These are phyloP conservation scores for Decorospora gaudefroyi DNA, from an alignment of 2,329 filamentous ascomycete genomes.

Conservation along the genomic window DNA sequence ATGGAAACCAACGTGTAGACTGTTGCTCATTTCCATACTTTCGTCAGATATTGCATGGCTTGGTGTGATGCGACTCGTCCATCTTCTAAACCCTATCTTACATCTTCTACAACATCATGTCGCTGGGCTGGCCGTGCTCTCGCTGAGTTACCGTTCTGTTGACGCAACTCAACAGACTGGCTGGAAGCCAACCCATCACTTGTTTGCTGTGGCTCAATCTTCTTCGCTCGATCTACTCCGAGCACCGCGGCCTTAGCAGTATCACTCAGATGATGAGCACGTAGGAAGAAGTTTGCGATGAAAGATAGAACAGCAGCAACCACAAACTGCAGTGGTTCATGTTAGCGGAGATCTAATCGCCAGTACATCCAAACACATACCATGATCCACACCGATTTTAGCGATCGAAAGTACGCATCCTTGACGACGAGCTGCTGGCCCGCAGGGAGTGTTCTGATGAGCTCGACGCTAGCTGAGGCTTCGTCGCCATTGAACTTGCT, in stretches of 20 bases:
- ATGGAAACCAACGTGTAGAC: no score
- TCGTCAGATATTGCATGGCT: no score
- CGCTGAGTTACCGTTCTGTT: no score
- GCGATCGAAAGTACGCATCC: conserved; percentile 34
- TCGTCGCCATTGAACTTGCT: conserved; percentile 57
- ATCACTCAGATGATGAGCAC: conserved; percentile 14
- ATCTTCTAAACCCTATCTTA: no score
- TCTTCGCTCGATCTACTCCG: conserved; percentile 5
- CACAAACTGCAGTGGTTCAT: conserved; percentile 4
- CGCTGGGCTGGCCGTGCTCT: no score
- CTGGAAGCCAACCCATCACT: no score
- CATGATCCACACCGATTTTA: conserved; percentile 17
- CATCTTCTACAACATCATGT: no score
- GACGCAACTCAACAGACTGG: no score
- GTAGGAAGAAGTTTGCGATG: conserved; percentile 12
- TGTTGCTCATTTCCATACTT: no score
- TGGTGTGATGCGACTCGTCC: no score
- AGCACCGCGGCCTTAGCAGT: conserved; percentile 7
- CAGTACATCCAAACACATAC: conserved; percentile 9
- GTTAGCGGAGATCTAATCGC: background rate
- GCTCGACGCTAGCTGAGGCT: conserved; percentile 61
- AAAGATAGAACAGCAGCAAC: conserved; percentile 11
- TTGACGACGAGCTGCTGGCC: conserved; percentile 47
- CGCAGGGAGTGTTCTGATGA: conserved; percentile 56
- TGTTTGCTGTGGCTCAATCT: background rate